These are phyloP conservation scores for Kuraishia hungarica DNA, from an alignment of 805 yeast genomes.

Conservation along the genomic window DNA sequence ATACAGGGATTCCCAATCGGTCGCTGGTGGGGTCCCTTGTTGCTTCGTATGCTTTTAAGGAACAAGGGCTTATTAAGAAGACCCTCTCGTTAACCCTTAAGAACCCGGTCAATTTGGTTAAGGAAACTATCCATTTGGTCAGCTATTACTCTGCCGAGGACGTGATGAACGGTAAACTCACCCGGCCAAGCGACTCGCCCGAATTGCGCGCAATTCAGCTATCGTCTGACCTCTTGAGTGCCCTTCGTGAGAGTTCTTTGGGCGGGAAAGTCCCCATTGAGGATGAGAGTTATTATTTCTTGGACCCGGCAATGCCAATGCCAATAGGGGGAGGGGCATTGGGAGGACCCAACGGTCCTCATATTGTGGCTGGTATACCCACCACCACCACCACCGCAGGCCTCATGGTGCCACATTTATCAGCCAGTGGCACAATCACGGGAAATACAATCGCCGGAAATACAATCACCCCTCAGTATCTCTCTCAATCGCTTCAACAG, in stretches of 20 bases:
- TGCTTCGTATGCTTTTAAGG: slow-evolving; percentile 56
- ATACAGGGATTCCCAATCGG: slow-evolving; percentile 19
- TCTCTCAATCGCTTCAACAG: slow-evolving; percentile 7
- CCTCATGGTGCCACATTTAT: slow-evolving; percentile 2
- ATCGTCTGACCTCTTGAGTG: slow-evolving; percentile 39
- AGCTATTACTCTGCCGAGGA: slow-evolving; percentile 76
- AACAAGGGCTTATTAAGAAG: slow-evolving; percentile 73
- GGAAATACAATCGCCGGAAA: background rate
- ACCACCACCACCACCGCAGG: background rate
- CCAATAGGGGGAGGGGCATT: background rate
- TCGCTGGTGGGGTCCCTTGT: slow-evolving; percentile 48
- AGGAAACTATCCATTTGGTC: slow-evolving; percentile 59
- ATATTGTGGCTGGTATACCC: background rate
- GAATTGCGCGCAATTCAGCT: slow-evolving; percentile 40
- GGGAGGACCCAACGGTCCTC: too few relatives aligned
- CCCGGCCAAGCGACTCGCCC: slow-evolving; percentile 48
- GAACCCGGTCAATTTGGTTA: slow-evolving; percentile 3
- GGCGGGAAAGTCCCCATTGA: slow-evolving; percentile 46
- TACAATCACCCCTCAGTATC: slow-evolving; percentile 2
- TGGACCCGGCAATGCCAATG: slow-evolving; percentile 20
- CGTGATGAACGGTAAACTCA: slow-evolving; percentile 47
- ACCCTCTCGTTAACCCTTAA: slow-evolving; percentile 61
- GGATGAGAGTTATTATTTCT: slow-evolving; percentile 39
- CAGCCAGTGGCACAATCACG: slow-evolving; percentile 1
- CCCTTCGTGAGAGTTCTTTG: slow-evolving; percentile 47